These are phyloP conservation scores for Scedosporium minutisporum DNA, from an alignment of 2,329 filamentous ascomycete genomes.

Conservation along the genomic window DNA sequence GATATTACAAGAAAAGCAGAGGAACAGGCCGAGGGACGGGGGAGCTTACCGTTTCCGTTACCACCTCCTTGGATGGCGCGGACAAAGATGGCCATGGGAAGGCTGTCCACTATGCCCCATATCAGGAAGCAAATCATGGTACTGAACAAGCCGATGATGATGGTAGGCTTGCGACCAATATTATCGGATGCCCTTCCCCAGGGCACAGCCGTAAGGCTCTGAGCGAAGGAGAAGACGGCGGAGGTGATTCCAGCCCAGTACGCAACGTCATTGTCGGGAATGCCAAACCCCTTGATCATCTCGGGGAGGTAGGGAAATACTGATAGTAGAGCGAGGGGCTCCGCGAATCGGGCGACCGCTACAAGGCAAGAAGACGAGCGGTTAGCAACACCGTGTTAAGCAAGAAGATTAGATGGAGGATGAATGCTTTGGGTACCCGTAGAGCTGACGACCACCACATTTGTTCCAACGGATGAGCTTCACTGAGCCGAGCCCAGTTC, in stretches of 20 bases:
- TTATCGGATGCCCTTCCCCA: slow-evolving; percentile 72
- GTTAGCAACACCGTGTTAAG: neutral
- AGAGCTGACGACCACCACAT: neutral
- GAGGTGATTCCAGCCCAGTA: slow-evolving; percentile 72
- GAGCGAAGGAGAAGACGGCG: slow-evolving; percentile 61
- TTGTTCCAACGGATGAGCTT: neutral
- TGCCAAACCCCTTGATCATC: slow-evolving; percentile 73
- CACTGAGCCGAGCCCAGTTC: neutral
- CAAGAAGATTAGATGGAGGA: neutral
- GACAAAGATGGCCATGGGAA: slow-evolving; percentile 70
- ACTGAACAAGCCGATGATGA: slow-evolving; percentile 61
- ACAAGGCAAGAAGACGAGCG: neutral
- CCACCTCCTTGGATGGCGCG: slow-evolving; percentile 71
- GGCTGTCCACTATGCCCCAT: slow-evolving; percentile 73
- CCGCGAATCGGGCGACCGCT: slow-evolving; percentile 72
- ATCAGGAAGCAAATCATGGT: slow-evolving; percentile 75
- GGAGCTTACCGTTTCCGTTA: slow-evolving; percentile 65
- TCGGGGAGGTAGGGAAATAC: slow-evolving; percentile 65
- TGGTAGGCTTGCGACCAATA: slow-evolving; percentile 73
- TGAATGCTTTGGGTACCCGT: neutral
- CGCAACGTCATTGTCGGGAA: slow-evolving; percentile 61
- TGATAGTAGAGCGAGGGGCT: slow-evolving; percentile 63
- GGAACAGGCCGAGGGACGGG: neutral
- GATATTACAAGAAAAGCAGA: no score
- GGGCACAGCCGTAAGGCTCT: slow-evolving; percentile 60